Base-by-base conservation (phyloP, 352 stramenopile genomes). In the Globisporangium yorkense region DNA sequence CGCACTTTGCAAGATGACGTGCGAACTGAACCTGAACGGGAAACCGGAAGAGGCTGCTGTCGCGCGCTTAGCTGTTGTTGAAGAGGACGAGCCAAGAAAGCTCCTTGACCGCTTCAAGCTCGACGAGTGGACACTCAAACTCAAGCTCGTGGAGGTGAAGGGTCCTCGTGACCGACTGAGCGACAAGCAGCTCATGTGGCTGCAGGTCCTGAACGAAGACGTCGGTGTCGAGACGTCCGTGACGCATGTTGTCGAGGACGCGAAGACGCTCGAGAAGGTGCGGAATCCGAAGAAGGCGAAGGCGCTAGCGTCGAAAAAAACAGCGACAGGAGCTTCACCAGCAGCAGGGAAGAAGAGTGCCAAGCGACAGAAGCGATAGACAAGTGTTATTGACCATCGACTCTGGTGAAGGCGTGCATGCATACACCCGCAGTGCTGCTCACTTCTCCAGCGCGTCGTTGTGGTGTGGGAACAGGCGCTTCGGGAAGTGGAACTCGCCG, bases 71-170 rank as follows among this genome's bases (percentile, higher is more conserved):
- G 3, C 43, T 48, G 8, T 7, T 7, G 13, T 12, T 8, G 16
- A 8, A 13, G 10, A 9, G 21, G 31, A 10, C 8, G 16, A 56
- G 6, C 5, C 16, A n/a, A 6, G 21, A 44, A 45, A 43, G 24
- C 57, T 76, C 8, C 24, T 69, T 7, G 40, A 59, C 58, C 54
- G n/a, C 21, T 13, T 49, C 44, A 18, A 55, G 41, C 3, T 61
- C 5, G 44, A 37, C 1, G 57, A 16, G 20, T 75, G 61, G 54
- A 47, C 54, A 27, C 24, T 71, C 12, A 12, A 70, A 9, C 47
- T 92, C 20, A 89, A 88, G 59, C 56, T 94, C 3, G 82, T 96
- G 16, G 87, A 96, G 68, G 87, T 96, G 13, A 96, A 96, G 59
- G 86, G 86, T 0, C 84, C 87, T 29, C 75, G 86, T 16, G 87